A percentile compares a stretch with the other conserved stretches of the same genome.
These are phyloP conservation scores for Fistulifera pelliculosa DNA, from an alignment of 108 stramenopile species.

Conservation along the genomic window DNA sequence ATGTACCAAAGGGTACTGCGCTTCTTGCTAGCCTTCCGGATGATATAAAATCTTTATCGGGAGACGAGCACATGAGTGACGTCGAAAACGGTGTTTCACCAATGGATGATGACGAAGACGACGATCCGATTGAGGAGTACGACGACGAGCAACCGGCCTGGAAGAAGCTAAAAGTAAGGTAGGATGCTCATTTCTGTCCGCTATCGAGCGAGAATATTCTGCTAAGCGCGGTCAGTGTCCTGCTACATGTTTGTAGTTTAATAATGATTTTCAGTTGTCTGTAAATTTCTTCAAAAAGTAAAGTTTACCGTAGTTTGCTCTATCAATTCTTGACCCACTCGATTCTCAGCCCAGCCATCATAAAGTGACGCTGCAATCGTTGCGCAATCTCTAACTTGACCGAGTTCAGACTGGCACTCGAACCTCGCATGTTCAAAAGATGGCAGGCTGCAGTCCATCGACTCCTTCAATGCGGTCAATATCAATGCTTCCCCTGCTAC, in stretches of 20 bases:
- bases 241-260: too few relatives aligned
- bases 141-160: conserved; percentile 7
- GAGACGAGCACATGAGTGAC: conserved; percentile 13
- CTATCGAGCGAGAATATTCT: neutral
- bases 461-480: conserved; percentile 63
- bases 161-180: too few relatives aligned
- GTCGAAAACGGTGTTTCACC: conserved; percentile 14
- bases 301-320: neutral
- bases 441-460: conserved; percentile 71
- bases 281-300: too few relatives aligned
- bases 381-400: conserved; percentile 96
- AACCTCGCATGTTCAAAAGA: conserved; percentile 88
- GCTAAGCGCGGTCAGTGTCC: too few relatives aligned
- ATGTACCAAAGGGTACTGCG: conserved; percentile 41
- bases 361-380: conserved; percentile 91
- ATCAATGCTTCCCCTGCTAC: conserved; percentile 91
- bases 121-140: conserved; percentile 13
- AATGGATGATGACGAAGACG: conserved; percentile 13
- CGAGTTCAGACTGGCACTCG: conserved; percentile 71
- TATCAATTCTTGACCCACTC: conserved; percentile 41
- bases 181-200: neutral
- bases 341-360: conserved; percentile 83
- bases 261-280: too few relatives aligned
- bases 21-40: conserved; percentile 23
- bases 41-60: conserved; percentile 12